These are phyloP conservation scores for Lophiostoma macrostomum DNA, from an alignment of 495 filamentous ascomycete species.

Conservation along the genomic window DNA sequence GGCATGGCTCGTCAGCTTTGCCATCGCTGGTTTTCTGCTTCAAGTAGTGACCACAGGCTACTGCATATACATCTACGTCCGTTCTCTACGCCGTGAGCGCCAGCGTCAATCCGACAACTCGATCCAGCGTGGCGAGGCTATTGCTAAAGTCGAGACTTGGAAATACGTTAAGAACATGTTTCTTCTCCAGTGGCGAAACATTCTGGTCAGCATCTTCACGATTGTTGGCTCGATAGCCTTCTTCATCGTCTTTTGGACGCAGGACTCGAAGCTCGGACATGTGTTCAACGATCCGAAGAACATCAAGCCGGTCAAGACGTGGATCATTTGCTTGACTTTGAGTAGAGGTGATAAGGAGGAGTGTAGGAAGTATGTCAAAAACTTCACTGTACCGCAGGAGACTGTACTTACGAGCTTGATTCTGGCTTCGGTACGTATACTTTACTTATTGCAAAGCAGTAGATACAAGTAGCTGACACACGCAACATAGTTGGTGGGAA, in stretches of 20 bases:
- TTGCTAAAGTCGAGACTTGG: constrained; percentile 25
- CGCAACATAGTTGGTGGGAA: constrained; percentile 35
- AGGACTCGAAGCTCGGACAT: constrained; percentile 29
- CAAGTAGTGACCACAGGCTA: constrained; percentile 37
- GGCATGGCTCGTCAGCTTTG: constrained; percentile 40
- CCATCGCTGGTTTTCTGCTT: constrained; percentile 31
- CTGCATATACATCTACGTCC: constrained; percentile 38
- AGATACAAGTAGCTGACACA: neutral
- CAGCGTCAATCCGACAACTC: neutral
- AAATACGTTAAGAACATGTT: constrained; percentile 34
- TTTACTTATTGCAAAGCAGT: neutral
- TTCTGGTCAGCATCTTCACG: constrained; percentile 33
- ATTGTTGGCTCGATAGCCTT: constrained; percentile 36
- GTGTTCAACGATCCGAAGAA: constrained; percentile 17
- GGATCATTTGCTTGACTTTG: constrained; percentile 36
- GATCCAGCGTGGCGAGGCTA: neutral
- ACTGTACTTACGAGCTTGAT: constrained; percentile 33
- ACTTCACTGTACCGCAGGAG: constrained; percentile 24
- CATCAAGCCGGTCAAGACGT: constrained; percentile 32
- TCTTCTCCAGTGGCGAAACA: constrained; percentile 39
- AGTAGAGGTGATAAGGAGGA: constrained; percentile 35
- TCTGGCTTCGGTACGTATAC: constrained; percentile 35
- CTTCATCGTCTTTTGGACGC: constrained; percentile 35
- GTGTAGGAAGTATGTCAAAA: constrained; percentile 32
- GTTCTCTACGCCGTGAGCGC: constrained; percentile 12